Evolutionary conservation across 805 yeast species (phyloP).

Genomic region (Ogataea methylovora): DNA sequence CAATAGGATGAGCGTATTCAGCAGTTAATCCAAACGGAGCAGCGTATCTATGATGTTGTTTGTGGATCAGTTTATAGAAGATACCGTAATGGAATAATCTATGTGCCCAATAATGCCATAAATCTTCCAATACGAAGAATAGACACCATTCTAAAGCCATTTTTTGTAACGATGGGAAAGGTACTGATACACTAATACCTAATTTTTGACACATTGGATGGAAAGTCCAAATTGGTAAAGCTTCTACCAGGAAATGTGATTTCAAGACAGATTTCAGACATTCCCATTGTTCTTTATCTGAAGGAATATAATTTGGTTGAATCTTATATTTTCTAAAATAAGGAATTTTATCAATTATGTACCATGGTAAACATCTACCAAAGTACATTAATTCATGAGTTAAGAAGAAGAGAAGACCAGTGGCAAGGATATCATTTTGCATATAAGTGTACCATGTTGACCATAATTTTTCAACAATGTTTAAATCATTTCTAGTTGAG

Average conservation of each 20-base stretch:
- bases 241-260: slow-evolving; percentile 52
- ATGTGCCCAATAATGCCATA: slow-evolving; percentile 58
- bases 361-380: slow-evolving; percentile 56
- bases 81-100: slow-evolving; percentile 48
- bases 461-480: slow-evolving; percentile 40
- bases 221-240: slow-evolving; percentile 55
- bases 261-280: slow-evolving; percentile 49
- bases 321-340: slow-evolving; percentile 46
- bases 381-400: slow-evolving; percentile 51
- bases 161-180: slow-evolving; percentile 39
- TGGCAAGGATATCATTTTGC: slow-evolving; percentile 48
- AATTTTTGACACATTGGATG: slow-evolving; percentile 46
- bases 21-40: slow-evolving; percentile 60
- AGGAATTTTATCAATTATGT: slow-evolving; percentile 43
- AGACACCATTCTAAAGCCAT: slow-evolving; percentile 38
- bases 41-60: slow-evolving; percentile 54
- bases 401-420: slow-evolving; percentile 48
- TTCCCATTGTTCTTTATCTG: slow-evolving; percentile 54
- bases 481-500: slow-evolving; percentile 34
- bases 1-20: slow-evolving; percentile 55
- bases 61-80: slow-evolving; percentile 50
- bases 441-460: slow-evolving; percentile 49
- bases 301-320: slow-evolving; percentile 45
- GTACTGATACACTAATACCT: slow-evolving; percentile 43
- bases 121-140: slow-evolving; percentile 47